Percentiles rank a stretch among this genome's conserved stretches.
phyloP scores from a whole-genome alignment of 2,329 filamentous ascomycete species.

The Paecilomyces variotii region DNA sequence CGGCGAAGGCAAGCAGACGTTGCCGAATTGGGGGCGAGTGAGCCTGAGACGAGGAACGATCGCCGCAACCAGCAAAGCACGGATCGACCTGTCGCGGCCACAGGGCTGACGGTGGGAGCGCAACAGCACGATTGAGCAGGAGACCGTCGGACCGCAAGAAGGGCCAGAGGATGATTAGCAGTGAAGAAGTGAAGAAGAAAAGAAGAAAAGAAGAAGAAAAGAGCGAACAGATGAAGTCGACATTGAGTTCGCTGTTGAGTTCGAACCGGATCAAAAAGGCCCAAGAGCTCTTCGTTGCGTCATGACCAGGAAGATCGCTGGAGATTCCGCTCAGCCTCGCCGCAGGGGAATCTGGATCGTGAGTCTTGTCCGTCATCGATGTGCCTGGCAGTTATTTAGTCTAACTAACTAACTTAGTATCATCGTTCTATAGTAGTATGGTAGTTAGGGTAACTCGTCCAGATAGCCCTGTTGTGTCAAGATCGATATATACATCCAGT shows the following conservation, averaged over 20 bases:
- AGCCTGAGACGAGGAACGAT: neutral
- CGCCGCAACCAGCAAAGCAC: neutral
- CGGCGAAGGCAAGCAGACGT: neutral
- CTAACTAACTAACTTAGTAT: neutral
- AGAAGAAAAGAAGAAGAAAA: neutral
- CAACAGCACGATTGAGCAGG: constrained; percentile 1
- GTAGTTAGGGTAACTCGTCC: too few species aligned
- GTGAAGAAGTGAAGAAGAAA: constrained; percentile 6
- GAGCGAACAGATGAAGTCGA: neutral
- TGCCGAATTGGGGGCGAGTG: neutral
- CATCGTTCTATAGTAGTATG: neutral
- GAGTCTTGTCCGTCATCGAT: too few species aligned
- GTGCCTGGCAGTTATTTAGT: neutral
- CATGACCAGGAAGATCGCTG: neutral
- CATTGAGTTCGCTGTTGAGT: neutral
- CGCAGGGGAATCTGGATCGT: neutral
- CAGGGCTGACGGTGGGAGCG: constrained; percentile 2
- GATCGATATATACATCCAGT: too few species aligned
- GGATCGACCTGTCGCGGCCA: neutral
- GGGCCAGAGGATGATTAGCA: neutral
- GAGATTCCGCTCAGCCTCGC: neutral
- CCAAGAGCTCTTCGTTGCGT: neutral
- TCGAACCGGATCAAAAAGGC: neutral
- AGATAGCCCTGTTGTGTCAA: too few species aligned
- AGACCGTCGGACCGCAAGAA: constrained; percentile 1